Conservation (phyloP, 2,329 filamentous ascomycete genomes). For the Colletotrichum sp. region DNA sequence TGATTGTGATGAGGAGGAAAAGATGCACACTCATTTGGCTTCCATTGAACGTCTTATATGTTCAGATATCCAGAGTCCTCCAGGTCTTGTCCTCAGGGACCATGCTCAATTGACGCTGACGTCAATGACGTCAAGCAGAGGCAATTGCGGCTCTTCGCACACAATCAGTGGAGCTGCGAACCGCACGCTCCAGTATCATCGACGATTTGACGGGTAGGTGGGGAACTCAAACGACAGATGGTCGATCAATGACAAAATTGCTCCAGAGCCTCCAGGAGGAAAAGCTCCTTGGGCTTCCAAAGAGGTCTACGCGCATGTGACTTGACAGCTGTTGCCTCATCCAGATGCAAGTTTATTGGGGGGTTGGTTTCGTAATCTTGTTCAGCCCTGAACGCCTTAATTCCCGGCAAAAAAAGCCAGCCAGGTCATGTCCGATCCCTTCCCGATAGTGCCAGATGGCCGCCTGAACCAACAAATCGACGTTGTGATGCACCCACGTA, state of each 20-base stretch:
- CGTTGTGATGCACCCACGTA: not conserved
- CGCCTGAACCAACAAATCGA: not conserved
- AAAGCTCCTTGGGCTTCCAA: conserved; percentile 2
- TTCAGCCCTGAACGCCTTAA: conserved; percentile 15
- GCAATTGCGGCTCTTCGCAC: conserved; percentile 15
- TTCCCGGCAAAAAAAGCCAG: conserved; percentile 1
- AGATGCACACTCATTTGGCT: not conserved
- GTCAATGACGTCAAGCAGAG: conserved; percentile 23
- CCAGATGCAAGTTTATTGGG: conserved; percentile 5
- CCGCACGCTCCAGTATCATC: not conserved
- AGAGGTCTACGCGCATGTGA: not conserved
- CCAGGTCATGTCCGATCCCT: conserved; percentile 1
- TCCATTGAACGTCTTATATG: not conserved
- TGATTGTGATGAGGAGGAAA: not conserved
- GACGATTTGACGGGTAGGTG: conserved; percentile 11
- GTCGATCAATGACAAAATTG: conserved; percentile 14
- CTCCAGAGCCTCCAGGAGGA: not conserved
- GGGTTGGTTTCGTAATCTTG: conserved; percentile 3
- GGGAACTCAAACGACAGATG: conserved; percentile 3
- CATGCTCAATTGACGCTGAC: conserved; percentile 7
- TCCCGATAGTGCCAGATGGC: not conserved
- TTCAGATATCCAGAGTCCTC: not conserved
- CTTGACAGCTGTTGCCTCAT: not conserved
- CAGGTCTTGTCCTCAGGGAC: not conserved
- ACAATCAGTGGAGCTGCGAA: conserved; percentile 10